phyloP scores from a whole-genome alignment of 768 basidiomycete genomes.

The Gelatoporia subvermispora region DNA sequence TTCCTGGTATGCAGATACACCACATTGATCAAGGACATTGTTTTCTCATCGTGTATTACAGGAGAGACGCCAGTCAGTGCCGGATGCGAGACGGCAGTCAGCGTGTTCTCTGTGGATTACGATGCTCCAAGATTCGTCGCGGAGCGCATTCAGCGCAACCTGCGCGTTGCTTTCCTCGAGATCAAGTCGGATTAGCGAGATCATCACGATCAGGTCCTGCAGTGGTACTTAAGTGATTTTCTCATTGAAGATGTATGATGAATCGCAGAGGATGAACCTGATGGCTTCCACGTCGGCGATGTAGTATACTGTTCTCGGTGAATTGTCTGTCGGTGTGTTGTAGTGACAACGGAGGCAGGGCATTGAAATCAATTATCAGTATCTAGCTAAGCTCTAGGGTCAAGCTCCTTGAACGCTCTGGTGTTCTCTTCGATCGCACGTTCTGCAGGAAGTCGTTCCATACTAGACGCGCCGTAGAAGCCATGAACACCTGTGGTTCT shows the following conservation, averaged over 20 bases:
- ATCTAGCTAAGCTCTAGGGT: not conserved
- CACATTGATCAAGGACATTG: not conserved
- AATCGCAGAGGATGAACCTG: no score
- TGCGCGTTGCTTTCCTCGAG: constrained; percentile 1
- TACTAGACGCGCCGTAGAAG: constrained; percentile 16
- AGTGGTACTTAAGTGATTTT: no score
- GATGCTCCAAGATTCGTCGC: constrained; percentile 24
- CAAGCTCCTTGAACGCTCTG: constrained; percentile 10
- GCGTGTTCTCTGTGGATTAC: constrained; percentile 27
- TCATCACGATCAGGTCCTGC: no score
- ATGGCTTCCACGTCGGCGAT: no score
- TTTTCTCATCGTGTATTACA: not conserved
- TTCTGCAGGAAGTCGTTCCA: constrained; percentile 15
- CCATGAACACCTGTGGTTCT: constrained; percentile 15
- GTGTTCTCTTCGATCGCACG: constrained; percentile 13
- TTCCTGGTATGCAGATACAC: constrained; percentile 17
- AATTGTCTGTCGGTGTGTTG: no score
- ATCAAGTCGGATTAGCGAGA: not conserved
- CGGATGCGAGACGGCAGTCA: constrained; percentile 23
- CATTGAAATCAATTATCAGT: not conserved
- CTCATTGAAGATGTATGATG: no score
- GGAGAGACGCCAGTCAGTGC: constrained; percentile 24
- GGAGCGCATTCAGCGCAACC: constrained; percentile 14
- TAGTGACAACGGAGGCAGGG: no score
- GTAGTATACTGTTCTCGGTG: no score